Evolutionary conservation across 2,329 filamentous ascomycete genomes (phyloP).

Genomic region (Ophiostoma sp.): DNA sequence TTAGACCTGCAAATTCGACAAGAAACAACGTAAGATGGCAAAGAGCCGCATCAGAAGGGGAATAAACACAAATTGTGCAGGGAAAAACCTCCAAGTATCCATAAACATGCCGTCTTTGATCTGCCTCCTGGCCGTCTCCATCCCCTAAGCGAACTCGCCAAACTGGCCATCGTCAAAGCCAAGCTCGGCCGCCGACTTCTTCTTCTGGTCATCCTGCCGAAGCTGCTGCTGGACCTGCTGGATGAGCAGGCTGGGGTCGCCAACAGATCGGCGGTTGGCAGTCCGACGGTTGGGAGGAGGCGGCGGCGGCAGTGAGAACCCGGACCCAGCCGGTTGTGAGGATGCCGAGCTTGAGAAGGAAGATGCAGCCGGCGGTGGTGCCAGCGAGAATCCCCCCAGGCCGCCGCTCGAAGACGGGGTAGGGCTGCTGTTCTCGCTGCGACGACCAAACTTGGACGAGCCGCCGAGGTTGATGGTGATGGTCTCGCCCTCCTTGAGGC

Average conservation of each 20-base stretch:
- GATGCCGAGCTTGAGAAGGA: slow-evolving; percentile 51
- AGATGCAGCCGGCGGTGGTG: slow-evolving; percentile 55
- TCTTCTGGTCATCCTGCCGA: slow-evolving; percentile 40
- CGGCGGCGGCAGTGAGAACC: slow-evolving; percentile 51
- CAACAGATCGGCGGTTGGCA: slow-evolving; percentile 29
- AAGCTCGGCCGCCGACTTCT: slow-evolving; percentile 51
- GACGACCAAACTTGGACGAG: slow-evolving; percentile 45
- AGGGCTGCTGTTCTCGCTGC: slow-evolving; percentile 33
- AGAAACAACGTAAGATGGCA: background rate
- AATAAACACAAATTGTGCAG: background rate
- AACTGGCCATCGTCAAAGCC: slow-evolving; percentile 86
- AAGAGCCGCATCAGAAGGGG: background rate
- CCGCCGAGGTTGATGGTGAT: slow-evolving; percentile 72
- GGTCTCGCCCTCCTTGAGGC: slow-evolving; percentile 82
- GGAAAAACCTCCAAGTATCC: slow-evolving; percentile 1
- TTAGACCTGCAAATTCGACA: too few relatives aligned
- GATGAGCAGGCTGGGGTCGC: slow-evolving; percentile 21
- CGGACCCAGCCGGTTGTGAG: slow-evolving; percentile 31
- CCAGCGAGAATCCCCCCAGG: slow-evolving; percentile 61
- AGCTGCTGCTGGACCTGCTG: slow-evolving; percentile 15
- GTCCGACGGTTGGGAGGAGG: slow-evolving; percentile 50
- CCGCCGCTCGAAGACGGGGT: slow-evolving; percentile 23
- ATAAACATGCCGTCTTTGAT: background rate
- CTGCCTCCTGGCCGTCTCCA: background rate
- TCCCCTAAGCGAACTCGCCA: slow-evolving; percentile 64